These are phyloP conservation scores for Begonia fuchsioides DNA, from an alignment of 306 rosid species.

Conservation along the genomic window DNA sequence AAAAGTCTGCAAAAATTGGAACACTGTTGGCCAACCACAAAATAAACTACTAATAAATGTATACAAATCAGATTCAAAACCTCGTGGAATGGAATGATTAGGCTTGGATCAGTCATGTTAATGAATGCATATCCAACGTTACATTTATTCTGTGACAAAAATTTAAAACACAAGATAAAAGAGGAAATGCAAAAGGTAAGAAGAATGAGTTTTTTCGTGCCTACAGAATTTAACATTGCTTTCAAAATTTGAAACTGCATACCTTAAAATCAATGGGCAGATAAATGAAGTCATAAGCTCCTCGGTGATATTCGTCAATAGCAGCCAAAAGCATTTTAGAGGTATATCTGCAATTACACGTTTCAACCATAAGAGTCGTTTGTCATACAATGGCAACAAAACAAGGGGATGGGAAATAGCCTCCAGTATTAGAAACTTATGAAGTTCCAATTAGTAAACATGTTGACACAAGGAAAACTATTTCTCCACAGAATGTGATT, in stretches of 20 bases:
- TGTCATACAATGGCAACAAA: too few species aligned
- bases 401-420: too few species aligned
- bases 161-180: background rate
- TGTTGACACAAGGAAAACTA: too few species aligned
- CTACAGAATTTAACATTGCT: background rate
- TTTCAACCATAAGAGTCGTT: background rate
- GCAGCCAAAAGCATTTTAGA: slow-evolving; percentile 43
- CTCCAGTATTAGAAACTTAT: background rate
- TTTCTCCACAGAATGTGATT: too few species aligned
- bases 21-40: background rate
- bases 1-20: slow-evolving; percentile 20
- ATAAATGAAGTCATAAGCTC: slow-evolving; percentile 34
- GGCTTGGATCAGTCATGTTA: slow-evolving; percentile 32
- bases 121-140: slow-evolving; percentile 36
- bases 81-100: slow-evolving; percentile 27
- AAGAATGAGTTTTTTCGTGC: background rate
- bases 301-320: slow-evolving; percentile 30
- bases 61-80: slow-evolving; percentile 6
- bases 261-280: slow-evolving; percentile 38
- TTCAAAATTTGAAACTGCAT: slow-evolving; percentile 3
- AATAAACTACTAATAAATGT: background rate
- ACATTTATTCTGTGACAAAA: slow-evolving; percentile 32
- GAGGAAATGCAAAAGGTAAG: background rate
- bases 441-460: too few species aligned
- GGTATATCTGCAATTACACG: slow-evolving; percentile 20